Percentiles rank a stretch among this genome's conserved stretches.
phyloP scores from a whole-genome alignment of 495 filamentous ascomycete genomes.

The Aspergillus haitiensis region DNA sequence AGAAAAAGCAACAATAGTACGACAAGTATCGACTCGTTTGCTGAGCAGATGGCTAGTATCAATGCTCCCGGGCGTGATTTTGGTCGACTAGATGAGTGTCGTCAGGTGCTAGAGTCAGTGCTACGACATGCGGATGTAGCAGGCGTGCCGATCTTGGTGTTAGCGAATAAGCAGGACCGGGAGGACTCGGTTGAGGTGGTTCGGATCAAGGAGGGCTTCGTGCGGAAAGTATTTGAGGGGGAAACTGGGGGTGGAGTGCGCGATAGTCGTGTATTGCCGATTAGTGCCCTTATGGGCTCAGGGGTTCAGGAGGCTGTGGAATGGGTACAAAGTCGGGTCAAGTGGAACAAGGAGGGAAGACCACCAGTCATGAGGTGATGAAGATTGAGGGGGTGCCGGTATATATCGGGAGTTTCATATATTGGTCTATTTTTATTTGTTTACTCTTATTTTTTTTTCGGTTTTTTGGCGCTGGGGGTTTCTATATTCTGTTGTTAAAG shows the following conservation, averaged over 20 bases:
- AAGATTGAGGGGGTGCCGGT: background rate
- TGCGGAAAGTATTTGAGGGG: constrained; percentile 91
- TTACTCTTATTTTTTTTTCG: constrained; percentile 15
- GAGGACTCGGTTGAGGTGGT: constrained; percentile 98
- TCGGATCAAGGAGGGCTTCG: constrained; percentile 91
- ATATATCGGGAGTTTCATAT: background rate
- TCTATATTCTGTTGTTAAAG: constrained; percentile 19
- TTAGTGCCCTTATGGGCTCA: constrained; percentile 85
- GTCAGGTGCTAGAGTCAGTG: constrained; percentile 82
- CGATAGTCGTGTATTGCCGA: constrained; percentile 87
- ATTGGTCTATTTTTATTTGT: background rate
- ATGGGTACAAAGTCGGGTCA: constrained; percentile 86
- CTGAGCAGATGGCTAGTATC: constrained; percentile 39
- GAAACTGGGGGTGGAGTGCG: constrained; percentile 80
- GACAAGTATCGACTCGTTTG: constrained; percentile 27
- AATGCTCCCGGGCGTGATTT: constrained; percentile 52
- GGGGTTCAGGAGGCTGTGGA: constrained; percentile 94
- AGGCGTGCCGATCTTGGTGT: constrained; percentile 85
- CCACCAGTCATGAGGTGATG: constrained; percentile 87
- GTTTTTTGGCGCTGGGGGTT: constrained; percentile 17
- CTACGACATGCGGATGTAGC: constrained; percentile 80
- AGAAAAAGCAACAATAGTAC: background rate
- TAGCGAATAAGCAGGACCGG: constrained; percentile 97
- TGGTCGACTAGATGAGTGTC: constrained; percentile 81
- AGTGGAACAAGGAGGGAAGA: constrained; percentile 92